phyloP scores from a whole-genome alignment of 73 alveolate genomes.

The Loxodes magnus region DNA sequence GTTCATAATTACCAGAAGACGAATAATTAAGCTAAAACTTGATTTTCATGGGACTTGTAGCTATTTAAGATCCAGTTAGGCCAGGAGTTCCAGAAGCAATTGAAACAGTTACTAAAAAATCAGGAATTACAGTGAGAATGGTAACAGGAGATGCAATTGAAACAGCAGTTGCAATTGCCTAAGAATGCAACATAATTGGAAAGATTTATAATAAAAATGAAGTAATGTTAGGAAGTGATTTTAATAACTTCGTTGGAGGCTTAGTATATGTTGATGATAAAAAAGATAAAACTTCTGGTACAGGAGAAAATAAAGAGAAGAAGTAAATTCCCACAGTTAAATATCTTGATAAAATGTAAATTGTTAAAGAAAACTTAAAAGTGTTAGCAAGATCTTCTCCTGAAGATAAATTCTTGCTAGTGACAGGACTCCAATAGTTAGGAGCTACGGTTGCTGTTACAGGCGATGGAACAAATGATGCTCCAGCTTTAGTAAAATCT shows the following conservation, averaged over 20 bases:
- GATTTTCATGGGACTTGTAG: slow-evolving; percentile 48
- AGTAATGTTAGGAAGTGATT: slow-evolving; percentile 79
- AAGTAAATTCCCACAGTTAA: slow-evolving; percentile 28
- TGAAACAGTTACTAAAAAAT: slow-evolving; percentile 46
- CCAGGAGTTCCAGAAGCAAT: slow-evolving; percentile 76
- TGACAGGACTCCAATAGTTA: slow-evolving; percentile 70
- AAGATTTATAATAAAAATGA: slow-evolving; percentile 28
- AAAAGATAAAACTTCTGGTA: slow-evolving; percentile 17
- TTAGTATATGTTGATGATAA: slow-evolving; percentile 22
- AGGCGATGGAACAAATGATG: slow-evolving; percentile 98
- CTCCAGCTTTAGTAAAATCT: slow-evolving; percentile 91
- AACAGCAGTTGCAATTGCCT: slow-evolving; percentile 88
- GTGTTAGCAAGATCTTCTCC: slow-evolving; percentile 91
- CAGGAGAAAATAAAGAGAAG: slow-evolving; percentile 17
- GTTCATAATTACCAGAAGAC: slow-evolving; percentile 27
- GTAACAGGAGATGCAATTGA: slow-evolving; percentile 88
- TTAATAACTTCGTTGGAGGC: slow-evolving; percentile 51
- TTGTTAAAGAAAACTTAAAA: slow-evolving; percentile 61
- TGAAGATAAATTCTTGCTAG: slow-evolving; percentile 78
- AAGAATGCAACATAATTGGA: slow-evolving; percentile 70
- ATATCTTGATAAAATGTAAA: slow-evolving; percentile 55
- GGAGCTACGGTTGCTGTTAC: slow-evolving; percentile 90
- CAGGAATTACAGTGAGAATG: slow-evolving; percentile 87
- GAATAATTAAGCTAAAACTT: slow-evolving; percentile 42
- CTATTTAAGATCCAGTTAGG: slow-evolving; percentile 80